These are phyloP conservation scores for Diaporthe destruens DNA, from an alignment of 2,329 filamentous ascomycete genomes.

Conservation along the genomic window DNA sequence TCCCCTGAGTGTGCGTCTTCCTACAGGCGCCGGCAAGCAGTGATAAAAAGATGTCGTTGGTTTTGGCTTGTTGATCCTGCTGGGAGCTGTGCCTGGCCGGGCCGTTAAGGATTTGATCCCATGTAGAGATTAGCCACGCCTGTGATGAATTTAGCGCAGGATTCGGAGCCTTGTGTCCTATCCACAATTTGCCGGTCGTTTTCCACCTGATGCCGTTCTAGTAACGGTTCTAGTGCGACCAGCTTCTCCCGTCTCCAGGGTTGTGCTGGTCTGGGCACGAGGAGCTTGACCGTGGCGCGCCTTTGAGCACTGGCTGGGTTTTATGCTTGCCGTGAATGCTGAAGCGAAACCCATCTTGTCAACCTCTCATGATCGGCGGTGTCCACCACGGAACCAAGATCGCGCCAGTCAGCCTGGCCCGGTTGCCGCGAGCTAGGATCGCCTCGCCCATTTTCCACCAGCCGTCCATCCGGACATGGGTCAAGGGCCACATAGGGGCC, in stretches of 20 bases:
- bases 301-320: slow-evolving; percentile 7
- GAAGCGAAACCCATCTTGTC: slow-evolving; percentile 17
- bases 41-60: slow-evolving; percentile 12
- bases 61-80: slow-evolving; percentile 28
- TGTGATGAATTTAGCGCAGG: slow-evolving; percentile 32
- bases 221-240: slow-evolving; percentile 3
- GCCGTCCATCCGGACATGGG: background rate
- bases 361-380: slow-evolving; percentile 15
- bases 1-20: background rate
- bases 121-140: slow-evolving; percentile 8
- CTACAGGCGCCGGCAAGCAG: slow-evolving; percentile 4
- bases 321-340: background rate
- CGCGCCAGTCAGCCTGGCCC: slow-evolving; percentile 3
- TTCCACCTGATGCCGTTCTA: background rate
- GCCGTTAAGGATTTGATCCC: slow-evolving; percentile 24
- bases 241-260: slow-evolving; percentile 17
- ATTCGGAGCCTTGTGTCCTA: slow-evolving; percentile 18
- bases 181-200: slow-evolving; percentile 31
- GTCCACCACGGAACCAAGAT: slow-evolving; percentile 35
- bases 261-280: background rate
- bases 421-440: slow-evolving; percentile 7
- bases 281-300: background rate
- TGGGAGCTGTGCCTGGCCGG: slow-evolving; percentile 14
- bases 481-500: background rate
- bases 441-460: slow-evolving; percentile 11